These are phyloP conservation scores for Cladorrhinum sp. DNA, from an alignment of 2,329 filamentous ascomycete genomes.

Conservation along the genomic window DNA sequence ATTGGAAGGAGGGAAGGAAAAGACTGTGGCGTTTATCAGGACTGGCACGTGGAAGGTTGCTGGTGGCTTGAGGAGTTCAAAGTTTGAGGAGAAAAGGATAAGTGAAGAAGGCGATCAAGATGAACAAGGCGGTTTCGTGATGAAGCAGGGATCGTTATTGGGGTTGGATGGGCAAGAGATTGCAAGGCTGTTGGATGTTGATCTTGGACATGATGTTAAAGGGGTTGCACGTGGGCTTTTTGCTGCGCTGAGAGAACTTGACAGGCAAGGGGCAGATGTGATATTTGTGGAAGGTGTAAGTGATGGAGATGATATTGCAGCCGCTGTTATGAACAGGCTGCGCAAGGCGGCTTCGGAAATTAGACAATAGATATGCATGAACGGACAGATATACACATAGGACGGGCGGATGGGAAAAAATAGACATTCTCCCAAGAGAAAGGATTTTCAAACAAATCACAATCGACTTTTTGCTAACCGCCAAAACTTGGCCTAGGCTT, in stretches of 20 bases:
- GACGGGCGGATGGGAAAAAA: slow-evolving; percentile 19
- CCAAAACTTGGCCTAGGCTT: neutral
- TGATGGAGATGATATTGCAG: slow-evolving; percentile 76
- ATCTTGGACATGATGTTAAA: slow-evolving; percentile 66
- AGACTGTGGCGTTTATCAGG: slow-evolving; percentile 51
- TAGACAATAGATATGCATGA: slow-evolving; percentile 34
- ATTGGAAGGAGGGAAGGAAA: slow-evolving; percentile 23
- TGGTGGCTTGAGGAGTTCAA: slow-evolving; percentile 38
- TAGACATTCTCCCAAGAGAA: slow-evolving; percentile 24
- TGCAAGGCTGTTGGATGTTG: slow-evolving; percentile 62
- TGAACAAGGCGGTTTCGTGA: slow-evolving; percentile 34
- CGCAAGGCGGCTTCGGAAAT: slow-evolving; percentile 70
- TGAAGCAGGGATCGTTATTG: slow-evolving; percentile 41
- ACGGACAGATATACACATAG: slow-evolving; percentile 31
- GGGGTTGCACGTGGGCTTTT: slow-evolving; percentile 85
- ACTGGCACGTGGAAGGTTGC: slow-evolving; percentile 52
- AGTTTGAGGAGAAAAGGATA: slow-evolving; percentile 28
- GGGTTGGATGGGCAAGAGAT: slow-evolving; percentile 32
- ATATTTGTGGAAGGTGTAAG: slow-evolving; percentile 90
- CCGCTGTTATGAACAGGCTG: slow-evolving; percentile 81
- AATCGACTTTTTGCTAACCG: neutral
- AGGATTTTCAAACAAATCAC: neutral
- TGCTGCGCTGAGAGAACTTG: slow-evolving; percentile 79
- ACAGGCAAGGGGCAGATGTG: slow-evolving; percentile 71
- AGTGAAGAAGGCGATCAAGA: slow-evolving; percentile 23